Base-by-base conservation (phyloP, 2,329 filamentous ascomycete genomes). In the Leptodontidium sp. region DNA sequence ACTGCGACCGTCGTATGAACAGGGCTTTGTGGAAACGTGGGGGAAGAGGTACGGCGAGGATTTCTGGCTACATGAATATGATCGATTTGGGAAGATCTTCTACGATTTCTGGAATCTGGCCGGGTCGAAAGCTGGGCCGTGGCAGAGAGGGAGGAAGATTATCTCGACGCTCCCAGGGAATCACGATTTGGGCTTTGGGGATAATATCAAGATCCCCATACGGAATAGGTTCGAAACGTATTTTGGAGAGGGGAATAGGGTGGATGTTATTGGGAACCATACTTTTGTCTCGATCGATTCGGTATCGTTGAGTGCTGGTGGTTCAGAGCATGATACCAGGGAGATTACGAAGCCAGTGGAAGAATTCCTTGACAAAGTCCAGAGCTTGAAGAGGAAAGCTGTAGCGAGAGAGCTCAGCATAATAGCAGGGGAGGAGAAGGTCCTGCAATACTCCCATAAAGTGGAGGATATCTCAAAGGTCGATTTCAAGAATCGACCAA, bases 191-290 rank as follows among this genome's bases (percentile, higher is more conserved):
- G 96, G 96, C 0, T 97, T 98, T 77, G 95, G 93, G 2, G 89
- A 89, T 26, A 92, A 94, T 55, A 90, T 99, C 59, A 93, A 97
- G 78, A 78, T 91, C 9, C 85, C 91, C 0, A 93, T 97, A 43
- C 88, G 94, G 63, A 86, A 96, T 75, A 86, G 96, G 17, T 99
- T 98, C 79, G 88, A 91, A 76, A 88, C 91, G 3, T 97, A 91
- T 78, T 98, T 99, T 81, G 96, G 96, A 4, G 91, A 96, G 66
- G 88, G 90, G n/a, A 98, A 98, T 79, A 86, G 93, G 9, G 90
- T 99, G 24, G 94, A 98, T 78, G 86, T 98, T 5, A 86, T 98
- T 64, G 96, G 93, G 14, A 99, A 99, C 77, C 96, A 99, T 79
- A 97, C 93, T 0, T 94, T 99, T 78, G 93, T 99, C 24, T 97